These are phyloP conservation scores for Trametes sp. DNA, from an alignment of 1,284 basidiomycete genomes.

Conservation along the genomic window DNA sequence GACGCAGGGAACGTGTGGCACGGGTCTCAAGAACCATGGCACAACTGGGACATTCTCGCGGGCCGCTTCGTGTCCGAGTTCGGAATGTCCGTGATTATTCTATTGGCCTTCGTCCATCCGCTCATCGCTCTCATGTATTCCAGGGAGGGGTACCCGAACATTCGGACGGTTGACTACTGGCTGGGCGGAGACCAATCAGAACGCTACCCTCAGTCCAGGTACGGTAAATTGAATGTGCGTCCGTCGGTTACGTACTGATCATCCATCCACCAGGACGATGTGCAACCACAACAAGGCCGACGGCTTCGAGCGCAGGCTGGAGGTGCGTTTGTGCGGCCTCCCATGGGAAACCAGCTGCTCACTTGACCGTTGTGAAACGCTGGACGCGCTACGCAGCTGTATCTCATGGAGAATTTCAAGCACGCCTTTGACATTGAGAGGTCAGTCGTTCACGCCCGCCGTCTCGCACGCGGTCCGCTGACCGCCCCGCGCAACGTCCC, in stretches of 20 bases:
- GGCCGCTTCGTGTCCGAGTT: constrained; percentile 92
- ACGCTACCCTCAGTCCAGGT: constrained; percentile 88
- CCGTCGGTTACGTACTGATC: constrained; percentile 25
- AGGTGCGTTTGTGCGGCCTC: constrained; percentile 50
- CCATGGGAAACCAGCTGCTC: constrained; percentile 15
- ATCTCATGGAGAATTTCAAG: constrained; percentile 90
- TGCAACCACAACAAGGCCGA: constrained; percentile 90
- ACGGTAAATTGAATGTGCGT: constrained; percentile 20
- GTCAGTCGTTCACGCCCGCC: constrained; percentile 27
- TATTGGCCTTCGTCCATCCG: background rate
- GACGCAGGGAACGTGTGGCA: constrained; percentile 89
- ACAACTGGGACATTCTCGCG: constrained; percentile 86
- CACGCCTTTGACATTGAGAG: constrained; percentile 89
- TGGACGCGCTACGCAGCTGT: constrained; percentile 55
- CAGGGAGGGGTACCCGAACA: constrained; percentile 85
- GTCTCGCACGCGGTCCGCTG: constrained; percentile 17
- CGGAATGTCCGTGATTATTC: constrained; percentile 67
- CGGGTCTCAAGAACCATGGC: constrained; percentile 86
- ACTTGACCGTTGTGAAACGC: constrained; percentile 24
- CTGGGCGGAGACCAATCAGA: constrained; percentile 72
- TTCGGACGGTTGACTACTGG: constrained; percentile 88
- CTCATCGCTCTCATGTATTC: constrained; percentile 6
- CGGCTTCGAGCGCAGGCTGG: constrained; percentile 88
- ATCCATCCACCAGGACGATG: constrained; percentile 56
- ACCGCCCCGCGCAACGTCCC: constrained; percentile 7